Evolutionary conservation across 768 basidiomycete species (phyloP).

Genomic region (Lactarius vividus): DNA sequence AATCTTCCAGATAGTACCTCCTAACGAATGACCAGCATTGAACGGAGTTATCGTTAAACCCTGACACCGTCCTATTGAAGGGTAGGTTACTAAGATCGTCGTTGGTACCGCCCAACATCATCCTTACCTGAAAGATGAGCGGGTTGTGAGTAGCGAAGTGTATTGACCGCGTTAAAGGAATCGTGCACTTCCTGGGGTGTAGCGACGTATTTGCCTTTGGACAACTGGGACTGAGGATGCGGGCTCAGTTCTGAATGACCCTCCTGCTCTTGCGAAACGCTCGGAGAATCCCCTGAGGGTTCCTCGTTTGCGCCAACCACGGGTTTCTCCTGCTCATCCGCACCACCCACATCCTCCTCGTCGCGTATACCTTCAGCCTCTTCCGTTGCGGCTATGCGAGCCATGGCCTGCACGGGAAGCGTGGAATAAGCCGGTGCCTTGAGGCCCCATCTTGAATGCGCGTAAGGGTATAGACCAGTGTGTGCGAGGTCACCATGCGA

Average conservation of each 20-base stretch:
- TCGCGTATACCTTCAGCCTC: constrained; percentile 80
- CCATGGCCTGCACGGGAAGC: constrained; percentile 94
- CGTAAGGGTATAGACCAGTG: constrained; percentile 90
- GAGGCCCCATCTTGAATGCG: constrained; percentile 82
- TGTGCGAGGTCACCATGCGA: constrained; percentile 92
- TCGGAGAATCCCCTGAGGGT: constrained; percentile 31
- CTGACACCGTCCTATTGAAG: constrained; percentile 69
- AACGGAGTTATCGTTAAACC: constrained; percentile 94
- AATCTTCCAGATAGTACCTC: constrained; percentile 98
- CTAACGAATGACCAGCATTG: constrained; percentile 91
- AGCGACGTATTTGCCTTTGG: constrained; percentile 62
- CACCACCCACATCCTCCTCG: constrained; percentile 56
- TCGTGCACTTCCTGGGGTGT: constrained; percentile 85
- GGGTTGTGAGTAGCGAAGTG: constrained; percentile 92
- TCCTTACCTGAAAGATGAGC: constrained; percentile 83
- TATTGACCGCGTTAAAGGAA: constrained; percentile 89
- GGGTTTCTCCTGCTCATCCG: constrained; percentile 4
- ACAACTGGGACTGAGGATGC: constrained; percentile 14
- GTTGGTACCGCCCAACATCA: too few species aligned
- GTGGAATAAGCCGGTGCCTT: constrained; percentile 92
- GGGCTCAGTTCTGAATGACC: constrained; percentile 32
- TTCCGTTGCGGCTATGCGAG: constrained; percentile 84
- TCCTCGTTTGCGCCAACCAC: constrained; percentile 23
- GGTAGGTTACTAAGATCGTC: background rate
- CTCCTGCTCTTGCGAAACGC: constrained; percentile 33